phyloP scores from a whole-genome alignment of 768 basidiomycete species.

The Suillus ampliporus region DNA sequence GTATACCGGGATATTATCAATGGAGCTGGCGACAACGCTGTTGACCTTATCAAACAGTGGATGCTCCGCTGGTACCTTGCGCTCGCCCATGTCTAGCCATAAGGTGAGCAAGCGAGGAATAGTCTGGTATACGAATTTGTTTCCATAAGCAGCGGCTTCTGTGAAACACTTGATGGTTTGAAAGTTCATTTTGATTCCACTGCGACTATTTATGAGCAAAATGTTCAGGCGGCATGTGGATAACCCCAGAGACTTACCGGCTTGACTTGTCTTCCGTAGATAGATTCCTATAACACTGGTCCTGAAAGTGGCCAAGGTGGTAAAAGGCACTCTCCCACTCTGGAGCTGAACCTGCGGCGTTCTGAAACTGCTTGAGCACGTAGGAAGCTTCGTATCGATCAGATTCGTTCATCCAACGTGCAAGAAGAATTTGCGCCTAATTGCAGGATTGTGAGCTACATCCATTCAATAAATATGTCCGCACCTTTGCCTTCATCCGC shows the following conservation, averaged over 20 bases:
- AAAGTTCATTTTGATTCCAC: slow-evolving; percentile 66
- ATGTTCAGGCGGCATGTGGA: not conserved
- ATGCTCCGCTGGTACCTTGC: slow-evolving; percentile 27
- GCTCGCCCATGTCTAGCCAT: slow-evolving; percentile 91
- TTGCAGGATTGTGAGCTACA: slow-evolving; percentile 7
- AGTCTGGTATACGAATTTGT: slow-evolving; percentile 96
- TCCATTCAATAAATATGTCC: slow-evolving; percentile 11
- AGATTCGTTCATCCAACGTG: slow-evolving; percentile 92
- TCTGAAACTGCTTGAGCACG: slow-evolving; percentile 63
- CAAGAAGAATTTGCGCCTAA: slow-evolving; percentile 80
- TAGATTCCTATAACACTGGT: slow-evolving; percentile 71
- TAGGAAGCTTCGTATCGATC: slow-evolving; percentile 74
- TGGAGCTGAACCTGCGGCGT: slow-evolving; percentile 53
- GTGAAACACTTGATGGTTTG: slow-evolving; percentile 71
- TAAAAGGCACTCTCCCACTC: slow-evolving; percentile 86
- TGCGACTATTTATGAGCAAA: slow-evolving; percentile 29
- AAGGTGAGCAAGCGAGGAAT: slow-evolving; percentile 93
- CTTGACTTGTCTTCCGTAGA: slow-evolving; percentile 52
- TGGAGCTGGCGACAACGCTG: slow-evolving; percentile 55
- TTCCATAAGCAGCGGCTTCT: slow-evolving; percentile 77
- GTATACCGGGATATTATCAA: slow-evolving; percentile 72
- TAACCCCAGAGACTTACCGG: slow-evolving; percentile 43
- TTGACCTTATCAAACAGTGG: slow-evolving; percentile 63
- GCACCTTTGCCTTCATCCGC: slow-evolving; percentile 74
- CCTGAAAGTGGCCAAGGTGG: slow-evolving; percentile 88